Evolutionary conservation across 148 eudicot genomes (phyloP), one percentile per base, ranked within the genome.

Genomic region (Heliosperma pusillum): DNA sequence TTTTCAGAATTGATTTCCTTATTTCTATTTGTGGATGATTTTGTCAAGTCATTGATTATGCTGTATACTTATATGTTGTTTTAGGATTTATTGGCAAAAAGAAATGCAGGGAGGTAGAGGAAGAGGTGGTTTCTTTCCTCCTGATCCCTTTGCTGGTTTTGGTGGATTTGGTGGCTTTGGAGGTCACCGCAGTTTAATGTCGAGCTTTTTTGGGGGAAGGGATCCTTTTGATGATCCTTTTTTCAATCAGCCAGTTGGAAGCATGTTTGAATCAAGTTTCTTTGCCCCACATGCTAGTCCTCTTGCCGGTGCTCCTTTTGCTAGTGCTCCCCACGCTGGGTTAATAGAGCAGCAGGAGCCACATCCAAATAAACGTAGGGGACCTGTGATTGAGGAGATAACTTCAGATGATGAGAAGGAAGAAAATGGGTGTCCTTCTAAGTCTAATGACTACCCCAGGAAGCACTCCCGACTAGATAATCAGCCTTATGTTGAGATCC

Each of bases 171-270:
- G 80, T 74, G 93, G 93, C 58, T 71, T 87, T 78, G 86, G 88
- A 58, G 89, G 89, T 70, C 93, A 81, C 7, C 85, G 84, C 55
- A 88, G 80, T 75, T 65, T 90, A 73, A 21, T 90, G n/a, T 69
- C 97, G 57, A 74, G 83, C 73, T 74, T 94, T 70, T 90, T 94
- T 62, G 98, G 97, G 57, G 97, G 90, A 67, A 89, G 90, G 71
- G 89, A 90, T 82, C 98, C 98, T 9, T 94, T 91, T 83, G 96
- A 90, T 79, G 96, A 91, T 63, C 96, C 97, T 82, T 91, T 94
- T 82, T 91, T 90, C 77, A 82, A 81, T 19, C 84, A 42, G 24
- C 59, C 81, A 24, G 82, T 85, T 76, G 89, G 90, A 55, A 79
- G 87, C 65, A 79, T 88, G 84, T 82, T 93, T 66, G 86, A 74